These are phyloP conservation scores for Scopulariopsis brevicaulis DNA, from an alignment of 2,329 filamentous ascomycete species.

Conservation along the genomic window DNA sequence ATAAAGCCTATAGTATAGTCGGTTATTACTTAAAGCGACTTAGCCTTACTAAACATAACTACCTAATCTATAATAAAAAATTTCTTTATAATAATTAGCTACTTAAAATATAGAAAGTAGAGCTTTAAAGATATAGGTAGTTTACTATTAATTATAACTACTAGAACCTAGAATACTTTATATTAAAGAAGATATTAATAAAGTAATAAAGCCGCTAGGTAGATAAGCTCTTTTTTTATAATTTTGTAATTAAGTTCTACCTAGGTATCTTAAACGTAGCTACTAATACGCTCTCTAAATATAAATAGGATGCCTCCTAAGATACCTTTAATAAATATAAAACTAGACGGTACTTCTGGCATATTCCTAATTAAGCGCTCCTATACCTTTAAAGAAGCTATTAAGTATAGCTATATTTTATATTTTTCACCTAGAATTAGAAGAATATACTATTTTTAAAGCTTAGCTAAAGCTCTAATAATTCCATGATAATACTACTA, in stretches of 20 bases:
- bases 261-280: neutral
- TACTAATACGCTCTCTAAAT: neutral
- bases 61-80: neutral
- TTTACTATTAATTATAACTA: neutral
- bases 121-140: neutral
- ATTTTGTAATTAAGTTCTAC: neutral
- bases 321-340: constrained; percentile 7
- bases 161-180: neutral
- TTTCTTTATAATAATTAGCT: neutral
- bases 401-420: neutral
- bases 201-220: neutral
- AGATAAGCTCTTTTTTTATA: neutral
- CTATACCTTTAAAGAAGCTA: too few relatives aligned
- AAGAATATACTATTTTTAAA: neutral
- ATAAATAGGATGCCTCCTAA: neutral
- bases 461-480: neutral
- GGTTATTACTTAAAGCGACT: neutral
- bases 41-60: neutral
- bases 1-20: neutral
- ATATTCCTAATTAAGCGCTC: too few relatives aligned
- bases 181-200: neutral
- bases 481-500: too few relatives aligned
- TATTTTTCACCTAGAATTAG: too few relatives aligned
- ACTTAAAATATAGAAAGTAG: neutral
- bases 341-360: neutral